Base-by-base conservation (phyloP, 768 basidiomycete genomes). In the Mycena polygramma region DNA sequence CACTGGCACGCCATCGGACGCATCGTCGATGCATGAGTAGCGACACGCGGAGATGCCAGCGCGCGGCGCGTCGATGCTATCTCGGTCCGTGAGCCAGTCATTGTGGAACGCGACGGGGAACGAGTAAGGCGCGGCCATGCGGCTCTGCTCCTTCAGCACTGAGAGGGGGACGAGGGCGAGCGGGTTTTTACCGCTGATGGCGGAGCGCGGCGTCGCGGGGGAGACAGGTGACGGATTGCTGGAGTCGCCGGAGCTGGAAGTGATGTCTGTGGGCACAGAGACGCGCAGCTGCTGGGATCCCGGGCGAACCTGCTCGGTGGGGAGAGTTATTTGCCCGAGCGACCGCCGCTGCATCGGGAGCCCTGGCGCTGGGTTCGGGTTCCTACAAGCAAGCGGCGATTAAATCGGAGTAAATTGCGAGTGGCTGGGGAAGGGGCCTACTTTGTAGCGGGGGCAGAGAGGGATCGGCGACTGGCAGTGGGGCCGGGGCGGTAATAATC, bases 191-290 rank as follows among this genome's bases (percentile, higher is more conserved):
- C 73, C 69, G 41, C 11, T 41, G 41, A 72, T 57, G 22, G 79
- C 78, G 20, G 88, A 89, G 59, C 82, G 86, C 46, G 89, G 88
- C 13, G 89, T 90, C 4, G 82, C 81, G 13, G 89, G 89, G 14
- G 88, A 87, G 20, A 87, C 80, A 7, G 89, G 88, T 14, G 89
- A 90, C 5, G 85, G 79, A 58, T 83, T 85, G 30, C 86, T 84
- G 1, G 89, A 88, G 72, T 82, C 80, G 26, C 81, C 83, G 58
- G 84, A 85, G 68, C 83, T 82, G 7, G 83, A 81, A 30, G 30
- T 30, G 69, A 79, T 74, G 75, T 85, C 83, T 53, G 69, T 22
- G 43, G 51, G 45, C 17, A 61, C 51, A 4, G 78, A 77, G 11
- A 77, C 69, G 68, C 52, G 45, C 15, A 60, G 69, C 55, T 63